Evolutionary conservation across 129 eudicot species (phyloP).

Genomic region (Lactuca saligna): DNA sequence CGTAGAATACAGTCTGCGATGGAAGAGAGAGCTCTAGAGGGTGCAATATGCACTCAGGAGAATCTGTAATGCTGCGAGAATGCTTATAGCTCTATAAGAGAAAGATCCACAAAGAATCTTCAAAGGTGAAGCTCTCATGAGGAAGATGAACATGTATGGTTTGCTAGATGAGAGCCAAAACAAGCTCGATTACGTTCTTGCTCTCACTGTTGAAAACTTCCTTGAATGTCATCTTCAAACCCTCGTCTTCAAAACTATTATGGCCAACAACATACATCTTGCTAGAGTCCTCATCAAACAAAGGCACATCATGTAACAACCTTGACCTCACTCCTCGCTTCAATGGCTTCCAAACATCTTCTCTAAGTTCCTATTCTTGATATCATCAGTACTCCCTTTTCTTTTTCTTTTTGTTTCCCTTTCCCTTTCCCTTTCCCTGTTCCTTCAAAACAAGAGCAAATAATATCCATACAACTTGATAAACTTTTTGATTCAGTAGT

Average conservation of each 20-base stretch:
- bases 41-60: conserved; percentile 76
- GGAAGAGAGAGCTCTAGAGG: conserved; percentile 43
- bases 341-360: too few relatives aligned
- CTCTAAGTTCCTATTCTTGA: too few relatives aligned
- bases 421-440: too few relatives aligned
- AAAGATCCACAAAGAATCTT: conserved; percentile 34
- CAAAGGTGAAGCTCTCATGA: conserved; percentile 76
- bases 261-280: conserved; percentile 60
- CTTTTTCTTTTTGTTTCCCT: too few relatives aligned
- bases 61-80: conserved; percentile 65
- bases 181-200: conserved; percentile 63
- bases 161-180: conserved; percentile 62
- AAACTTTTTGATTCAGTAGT: not conserved
- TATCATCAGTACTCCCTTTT: too few relatives aligned
- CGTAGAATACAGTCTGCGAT: conserved; percentile 57
- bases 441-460: too few relatives aligned
- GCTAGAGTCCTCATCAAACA: conserved; percentile 54
- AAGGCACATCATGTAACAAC: too few relatives aligned
- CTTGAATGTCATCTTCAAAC: conserved; percentile 61
- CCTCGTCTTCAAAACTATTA: conserved; percentile 53
- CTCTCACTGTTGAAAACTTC: conserved; percentile 60
- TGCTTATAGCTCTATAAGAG: conserved; percentile 56
- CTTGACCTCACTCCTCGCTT: too few relatives aligned
- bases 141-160: conserved; percentile 72
- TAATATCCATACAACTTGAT: not conserved